Evolutionary conservation across 148 eudicot species (phyloP).

Genomic region (Chenopodium quinoa): DNA sequence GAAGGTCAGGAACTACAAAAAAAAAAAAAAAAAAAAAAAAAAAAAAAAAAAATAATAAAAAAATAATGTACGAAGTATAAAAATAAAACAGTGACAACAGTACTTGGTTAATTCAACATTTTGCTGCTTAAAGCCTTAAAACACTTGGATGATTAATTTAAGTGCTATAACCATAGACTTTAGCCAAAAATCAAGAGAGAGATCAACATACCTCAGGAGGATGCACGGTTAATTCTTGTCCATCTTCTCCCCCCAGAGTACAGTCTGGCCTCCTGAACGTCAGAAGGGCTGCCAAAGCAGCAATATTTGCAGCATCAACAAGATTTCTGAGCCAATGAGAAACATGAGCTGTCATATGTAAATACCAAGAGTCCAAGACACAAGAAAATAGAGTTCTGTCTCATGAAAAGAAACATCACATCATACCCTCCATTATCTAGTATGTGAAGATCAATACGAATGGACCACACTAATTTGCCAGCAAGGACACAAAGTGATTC

Average conservation of each 20-base stretch:
- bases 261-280: conserved; percentile 95
- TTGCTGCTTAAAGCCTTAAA: neutral
- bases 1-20: neutral
- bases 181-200: neutral
- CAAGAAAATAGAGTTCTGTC: neutral
- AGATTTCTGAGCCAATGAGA: conserved; percentile 56
- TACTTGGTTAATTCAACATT: neutral
- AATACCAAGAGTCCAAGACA: neutral
- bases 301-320: conserved; percentile 96
- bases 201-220: conserved; percentile 68
- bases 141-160: neutral
- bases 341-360: conserved; percentile 3
- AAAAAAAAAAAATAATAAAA: neutral
- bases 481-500: conserved; percentile 93
- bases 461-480: conserved; percentile 87
- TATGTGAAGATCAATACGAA: conserved; percentile 89
- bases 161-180: neutral
- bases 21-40: no score
- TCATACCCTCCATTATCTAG: conserved; percentile 91
- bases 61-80: neutral
- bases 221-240: conserved; percentile 78
- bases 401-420: conserved; percentile 13
- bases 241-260: conserved; percentile 81
- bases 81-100: neutral
- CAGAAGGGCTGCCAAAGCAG: conserved; percentile 86